Percentiles rank a stretch among this genome's conserved stretches.
phyloP scores from a whole-genome alignment of 2,329 filamentous ascomycete genomes.

The Fusarium longipes region DNA sequence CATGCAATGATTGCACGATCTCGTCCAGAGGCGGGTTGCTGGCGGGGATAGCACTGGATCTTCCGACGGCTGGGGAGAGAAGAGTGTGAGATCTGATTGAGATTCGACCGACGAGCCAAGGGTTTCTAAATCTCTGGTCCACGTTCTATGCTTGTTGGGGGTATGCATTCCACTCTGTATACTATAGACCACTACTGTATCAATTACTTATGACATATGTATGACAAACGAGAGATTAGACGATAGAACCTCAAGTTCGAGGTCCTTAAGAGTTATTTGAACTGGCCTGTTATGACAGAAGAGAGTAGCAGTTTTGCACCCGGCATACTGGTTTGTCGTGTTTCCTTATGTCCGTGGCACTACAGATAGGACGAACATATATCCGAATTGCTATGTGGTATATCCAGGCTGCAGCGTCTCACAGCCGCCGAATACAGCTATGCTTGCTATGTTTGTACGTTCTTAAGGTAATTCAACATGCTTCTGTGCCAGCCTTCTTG shows the following conservation, averaged over 20 bases:
- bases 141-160: not conserved
- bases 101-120: conserved; percentile 5
- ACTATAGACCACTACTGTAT: conserved; percentile 10
- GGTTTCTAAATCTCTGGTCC: conserved; percentile 14
- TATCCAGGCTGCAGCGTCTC: not conserved
- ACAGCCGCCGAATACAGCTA: not conserved
- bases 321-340: not conserved
- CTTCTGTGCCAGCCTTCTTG: not conserved
- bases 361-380: not conserved
- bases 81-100: conserved; percentile 19
- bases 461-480: not conserved
- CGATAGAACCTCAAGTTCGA: not conserved
- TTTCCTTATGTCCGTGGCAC: not conserved
- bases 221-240: not conserved
- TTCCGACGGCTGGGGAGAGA: conserved; percentile 22
- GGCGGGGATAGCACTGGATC: conserved; percentile 35
- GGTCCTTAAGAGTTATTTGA: not conserved
- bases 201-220: not conserved
- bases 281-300: not conserved
- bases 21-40: conserved; percentile 9
- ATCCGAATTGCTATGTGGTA: not conserved
- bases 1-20: conserved; percentile 31
- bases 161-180: conserved; percentile 17
- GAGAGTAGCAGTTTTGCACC: not conserved
- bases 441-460: not conserved